phyloP scores from a whole-genome alignment of 768 basidiomycete species.

The Phylloporus scabripes region DNA sequence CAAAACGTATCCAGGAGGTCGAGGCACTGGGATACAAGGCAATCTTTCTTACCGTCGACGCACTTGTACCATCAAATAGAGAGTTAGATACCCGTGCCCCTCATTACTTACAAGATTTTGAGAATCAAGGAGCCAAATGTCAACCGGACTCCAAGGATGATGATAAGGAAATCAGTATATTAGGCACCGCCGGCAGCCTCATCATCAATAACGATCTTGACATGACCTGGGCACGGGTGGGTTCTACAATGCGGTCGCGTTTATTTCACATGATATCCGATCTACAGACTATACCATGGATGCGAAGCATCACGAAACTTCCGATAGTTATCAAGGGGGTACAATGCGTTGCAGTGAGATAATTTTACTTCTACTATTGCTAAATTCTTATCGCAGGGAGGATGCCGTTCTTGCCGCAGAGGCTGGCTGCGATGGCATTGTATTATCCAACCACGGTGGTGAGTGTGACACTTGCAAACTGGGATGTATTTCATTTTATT shows the following conservation, averaged over 20 bases:
- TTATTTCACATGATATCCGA: not conserved
- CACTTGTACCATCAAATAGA: constrained; percentile 75
- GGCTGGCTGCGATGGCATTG: constrained; percentile 80
- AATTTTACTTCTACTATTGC: not conserved
- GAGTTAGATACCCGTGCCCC: constrained; percentile 66
- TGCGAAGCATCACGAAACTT: constrained; percentile 60
- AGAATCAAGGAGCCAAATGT: constrained; percentile 32
- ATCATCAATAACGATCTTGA: constrained; percentile 62
- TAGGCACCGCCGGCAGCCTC: constrained; percentile 65
- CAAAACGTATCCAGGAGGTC: constrained; percentile 63
- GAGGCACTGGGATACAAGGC: constrained; percentile 76
- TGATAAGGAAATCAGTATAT: constrained; percentile 35
- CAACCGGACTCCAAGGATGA: constrained; percentile 21
- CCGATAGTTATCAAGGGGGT: constrained; percentile 78
- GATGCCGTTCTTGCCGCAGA: constrained; percentile 84
- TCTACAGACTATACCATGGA: constrained; percentile 68
- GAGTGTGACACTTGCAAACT: constrained; percentile 6
- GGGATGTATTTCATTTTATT: not conserved
- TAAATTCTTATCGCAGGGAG: constrained; percentile 33
- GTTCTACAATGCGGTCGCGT: constrained; percentile 5
- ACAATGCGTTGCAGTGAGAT: constrained; percentile 60
- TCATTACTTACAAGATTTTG: constrained; percentile 52
- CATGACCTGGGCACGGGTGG: constrained; percentile 73
- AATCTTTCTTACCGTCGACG: constrained; percentile 90
- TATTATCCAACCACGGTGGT: constrained; percentile 92